Percentiles rank a stretch among this genome's conserved stretches.
Conservation (phyloP, 495 filamentous ascomycete species). For the Clohesyomyces aquaticus region DNA sequence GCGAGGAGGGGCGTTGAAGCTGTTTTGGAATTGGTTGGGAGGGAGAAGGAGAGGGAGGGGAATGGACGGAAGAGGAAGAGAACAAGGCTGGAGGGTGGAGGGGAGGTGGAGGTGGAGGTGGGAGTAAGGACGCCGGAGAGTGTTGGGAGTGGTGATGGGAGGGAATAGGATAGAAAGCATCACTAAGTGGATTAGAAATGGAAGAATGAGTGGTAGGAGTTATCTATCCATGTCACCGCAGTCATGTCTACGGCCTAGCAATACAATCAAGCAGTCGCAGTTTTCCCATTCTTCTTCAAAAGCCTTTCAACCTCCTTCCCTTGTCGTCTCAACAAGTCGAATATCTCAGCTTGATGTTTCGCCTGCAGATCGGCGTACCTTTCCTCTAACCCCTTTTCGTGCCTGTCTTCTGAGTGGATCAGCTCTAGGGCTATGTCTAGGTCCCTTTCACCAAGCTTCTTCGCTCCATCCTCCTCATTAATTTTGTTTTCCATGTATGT, state of each 20-base stretch:
- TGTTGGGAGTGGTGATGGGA: background rate
- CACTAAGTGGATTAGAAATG: background rate
- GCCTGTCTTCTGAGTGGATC: background rate
- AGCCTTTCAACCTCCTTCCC: constrained; percentile 7
- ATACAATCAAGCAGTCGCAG: background rate
- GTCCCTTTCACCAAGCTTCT: background rate
- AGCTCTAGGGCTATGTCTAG: background rate
- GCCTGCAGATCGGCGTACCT: constrained; percentile 13
- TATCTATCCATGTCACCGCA: background rate
- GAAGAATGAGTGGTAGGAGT: background rate
- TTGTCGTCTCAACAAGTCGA: constrained; percentile 14
- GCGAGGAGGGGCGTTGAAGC: constrained; percentile 43
- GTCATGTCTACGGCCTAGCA: background rate
- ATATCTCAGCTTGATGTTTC: constrained; percentile 21
- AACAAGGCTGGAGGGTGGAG: background rate
- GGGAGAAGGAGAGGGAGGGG: constrained; percentile 12
- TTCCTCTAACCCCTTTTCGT: background rate
- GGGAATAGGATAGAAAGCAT: background rate
- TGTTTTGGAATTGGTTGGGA: constrained; percentile 37
- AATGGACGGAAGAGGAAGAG: background rate
- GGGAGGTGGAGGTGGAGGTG: background rate
- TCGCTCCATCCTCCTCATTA: background rate
- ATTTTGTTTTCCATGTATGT: no score
- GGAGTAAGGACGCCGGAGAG: background rate
- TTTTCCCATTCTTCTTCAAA: background rate